These are phyloP conservation scores for Fusarium dlaminii DNA, from an alignment of 2,329 filamentous ascomycete genomes.

Conservation along the genomic window DNA sequence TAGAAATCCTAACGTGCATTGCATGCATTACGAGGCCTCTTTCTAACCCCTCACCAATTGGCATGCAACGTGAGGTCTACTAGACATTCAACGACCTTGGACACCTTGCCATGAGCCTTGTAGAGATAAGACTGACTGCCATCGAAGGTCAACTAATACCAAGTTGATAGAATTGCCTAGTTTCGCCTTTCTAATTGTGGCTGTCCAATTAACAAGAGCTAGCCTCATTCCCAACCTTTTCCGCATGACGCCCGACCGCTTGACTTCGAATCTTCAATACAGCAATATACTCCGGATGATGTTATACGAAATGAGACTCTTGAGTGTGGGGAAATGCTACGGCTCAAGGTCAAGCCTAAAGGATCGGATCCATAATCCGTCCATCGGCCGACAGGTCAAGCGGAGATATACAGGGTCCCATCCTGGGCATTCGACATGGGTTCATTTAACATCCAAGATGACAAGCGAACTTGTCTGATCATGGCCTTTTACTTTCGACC, in stretches of 20 bases:
- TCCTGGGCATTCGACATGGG: slow-evolving; percentile 17
- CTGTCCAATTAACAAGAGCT: background rate
- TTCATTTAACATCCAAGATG: background rate
- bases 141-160: slow-evolving; percentile 13
- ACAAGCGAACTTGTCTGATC: slow-evolving; percentile 8
- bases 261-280: slow-evolving; percentile 3
- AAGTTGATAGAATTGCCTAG: background rate
- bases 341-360: slow-evolving; percentile 9
- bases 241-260: slow-evolving; percentile 14
- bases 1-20: slow-evolving; percentile 11
- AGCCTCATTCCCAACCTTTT: background rate
- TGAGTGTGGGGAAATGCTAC: slow-evolving; percentile 25
- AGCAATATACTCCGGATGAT: slow-evolving; percentile 16
- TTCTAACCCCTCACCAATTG: slow-evolving; percentile 2
- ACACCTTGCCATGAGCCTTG: background rate
- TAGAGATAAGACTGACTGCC: background rate
- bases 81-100: background rate
- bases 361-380: slow-evolving; percentile 8
- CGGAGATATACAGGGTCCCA: slow-evolving; percentile 4
- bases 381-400: slow-evolving; percentile 14
- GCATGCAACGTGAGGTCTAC: background rate
- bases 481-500: background rate
- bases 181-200: slow-evolving; percentile 1
- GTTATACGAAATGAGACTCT: slow-evolving; percentile 30
- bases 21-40: slow-evolving; percentile 11